These are phyloP conservation scores for Claviceps arundinis DNA, from an alignment of 2,329 filamentous ascomycete genomes.

Conservation along the genomic window DNA sequence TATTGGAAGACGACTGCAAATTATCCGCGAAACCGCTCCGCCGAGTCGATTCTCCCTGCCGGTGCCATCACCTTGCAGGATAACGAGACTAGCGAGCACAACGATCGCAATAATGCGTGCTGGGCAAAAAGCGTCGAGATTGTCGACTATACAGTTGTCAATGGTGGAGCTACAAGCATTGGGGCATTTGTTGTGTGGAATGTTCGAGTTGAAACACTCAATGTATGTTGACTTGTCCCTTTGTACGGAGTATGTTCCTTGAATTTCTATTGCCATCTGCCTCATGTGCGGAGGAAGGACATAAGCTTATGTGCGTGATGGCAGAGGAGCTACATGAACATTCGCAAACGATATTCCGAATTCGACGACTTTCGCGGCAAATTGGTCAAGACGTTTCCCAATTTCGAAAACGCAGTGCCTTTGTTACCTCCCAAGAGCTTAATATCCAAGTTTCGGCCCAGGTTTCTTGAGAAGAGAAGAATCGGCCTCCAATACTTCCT, in stretches of 20 bases:
- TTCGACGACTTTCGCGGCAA: constrained; percentile 71
- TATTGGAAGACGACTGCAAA: constrained; percentile 27
- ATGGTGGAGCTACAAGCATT: constrained; percentile 41
- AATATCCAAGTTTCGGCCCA: constrained; percentile 71
- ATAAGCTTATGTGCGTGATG: neutral
- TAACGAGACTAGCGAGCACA: constrained; percentile 40
- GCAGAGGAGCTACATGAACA: constrained; percentile 47
- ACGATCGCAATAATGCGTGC: constrained; percentile 42
- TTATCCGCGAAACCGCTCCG: constrained; percentile 29
- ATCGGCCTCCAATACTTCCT: constrained; percentile 82
- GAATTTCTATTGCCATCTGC: too few species aligned
- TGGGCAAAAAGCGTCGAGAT: constrained; percentile 53
- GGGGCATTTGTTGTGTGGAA: constrained; percentile 97
- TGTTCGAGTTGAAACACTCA: constrained; percentile 73
- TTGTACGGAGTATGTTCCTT: neutral
- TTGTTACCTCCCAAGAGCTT: constrained; percentile 81
- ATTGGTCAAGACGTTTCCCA: constrained; percentile 69
- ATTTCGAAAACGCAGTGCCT: constrained; percentile 77
- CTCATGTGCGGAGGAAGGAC: neutral
- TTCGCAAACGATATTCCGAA: constrained; percentile 74
- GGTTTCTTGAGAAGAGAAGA: constrained; percentile 75
- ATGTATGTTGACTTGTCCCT: constrained; percentile 37
- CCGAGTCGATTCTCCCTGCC: constrained; percentile 32
- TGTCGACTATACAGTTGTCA: constrained; percentile 42
- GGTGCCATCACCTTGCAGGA: constrained; percentile 49